Evolutionary conservation across 1,284 basidiomycete species (phyloP), one percentile per base, ranked within the genome.

Genomic region (Pisolithus thermaeus): DNA sequence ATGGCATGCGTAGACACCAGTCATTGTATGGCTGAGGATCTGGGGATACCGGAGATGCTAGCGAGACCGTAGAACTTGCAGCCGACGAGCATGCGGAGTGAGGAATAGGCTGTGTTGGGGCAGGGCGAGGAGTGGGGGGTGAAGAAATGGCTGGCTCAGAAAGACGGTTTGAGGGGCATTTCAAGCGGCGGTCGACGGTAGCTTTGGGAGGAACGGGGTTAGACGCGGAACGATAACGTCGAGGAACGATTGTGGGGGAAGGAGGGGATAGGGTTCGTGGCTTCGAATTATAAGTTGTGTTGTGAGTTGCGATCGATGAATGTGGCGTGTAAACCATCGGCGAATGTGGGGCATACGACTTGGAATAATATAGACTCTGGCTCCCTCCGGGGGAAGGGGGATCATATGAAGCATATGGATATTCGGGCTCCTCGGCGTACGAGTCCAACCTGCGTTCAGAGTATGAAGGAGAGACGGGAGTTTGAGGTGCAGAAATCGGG

Each of bases 121-220:
- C 25, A 4, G 23, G 47, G 22, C 39, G 47, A 27, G 39, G 65
- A 27, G 63, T 46, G 3, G 65, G 56, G 0, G 63, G 65, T 32
- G 66, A 49, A 22, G 63, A 57, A 3, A 49, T 18, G 5, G 52
- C 55, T 4, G 63, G 46, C 8, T 32, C 46, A 35, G 46, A 44
- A 28, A 28, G 44, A 32, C 44, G 43, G 36, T 51, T 45, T 9
- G 27, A 18, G 3, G 37, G 25, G 1, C 25, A 27, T 16, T 41
- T 14, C 5, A 28, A 51, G 25, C 50, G 56, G 25, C 25, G 37
- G 35, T 44, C 22, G 2, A 50, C 40, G 11, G 30, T 2, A 3
- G 18, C 18, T 20, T 12, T 9, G 22, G 44, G 30, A 9, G 44
- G 42, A 7, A 55, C 53, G 7, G 39, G 7, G 12, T 45, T n/a